These are phyloP conservation scores for Lyophyllum decastes DNA, from an alignment of 768 basidiomycete species.

Conservation along the genomic window DNA sequence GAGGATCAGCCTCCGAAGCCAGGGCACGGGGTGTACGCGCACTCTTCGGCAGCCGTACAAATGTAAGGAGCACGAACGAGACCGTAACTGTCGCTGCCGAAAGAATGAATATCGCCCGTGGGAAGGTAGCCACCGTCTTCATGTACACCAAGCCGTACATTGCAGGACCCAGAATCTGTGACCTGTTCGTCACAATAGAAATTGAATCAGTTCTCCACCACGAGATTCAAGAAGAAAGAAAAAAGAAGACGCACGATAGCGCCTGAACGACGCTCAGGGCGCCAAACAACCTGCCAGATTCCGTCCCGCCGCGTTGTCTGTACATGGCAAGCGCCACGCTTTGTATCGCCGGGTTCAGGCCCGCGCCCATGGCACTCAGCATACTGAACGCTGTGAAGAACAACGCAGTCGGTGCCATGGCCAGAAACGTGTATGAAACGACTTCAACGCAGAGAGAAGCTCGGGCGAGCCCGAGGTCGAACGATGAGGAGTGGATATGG, in stretches of 20 bases:
- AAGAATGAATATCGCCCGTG: slow-evolving; percentile 70
- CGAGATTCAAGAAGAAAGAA: not conserved
- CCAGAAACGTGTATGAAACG: slow-evolving; percentile 50
- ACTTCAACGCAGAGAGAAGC: slow-evolving; percentile 61
- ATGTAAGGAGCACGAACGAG: slow-evolving; percentile 44
- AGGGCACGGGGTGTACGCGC: not conserved
- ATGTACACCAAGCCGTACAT: slow-evolving; percentile 73
- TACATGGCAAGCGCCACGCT: slow-evolving; percentile 75
- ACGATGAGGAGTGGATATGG: slow-evolving; percentile 44
- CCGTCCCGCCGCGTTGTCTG: slow-evolving; percentile 50
- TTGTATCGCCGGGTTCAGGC: slow-evolving; percentile 66
- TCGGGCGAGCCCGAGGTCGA: slow-evolving; percentile 74
- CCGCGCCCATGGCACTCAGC: slow-evolving; percentile 58
- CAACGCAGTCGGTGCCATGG: slow-evolving; percentile 42
- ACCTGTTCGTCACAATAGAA: slow-evolving; percentile 35
- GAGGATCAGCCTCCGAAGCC: not conserved
- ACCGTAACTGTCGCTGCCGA: slow-evolving; percentile 39
- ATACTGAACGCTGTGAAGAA: slow-evolving; percentile 54
- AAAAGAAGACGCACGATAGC: slow-evolving; percentile 44
- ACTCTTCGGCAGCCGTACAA: slow-evolving; percentile 42
- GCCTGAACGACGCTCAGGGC: slow-evolving; percentile 76
- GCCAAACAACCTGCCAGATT: slow-evolving; percentile 78
- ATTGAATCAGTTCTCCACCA: not conserved
- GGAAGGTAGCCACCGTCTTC: slow-evolving; percentile 68
- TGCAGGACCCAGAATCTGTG: slow-evolving; percentile 70